These are phyloP conservation scores for Ophiostoma quercus DNA, from an alignment of 2,329 filamentous ascomycete genomes.

Conservation along the genomic window DNA sequence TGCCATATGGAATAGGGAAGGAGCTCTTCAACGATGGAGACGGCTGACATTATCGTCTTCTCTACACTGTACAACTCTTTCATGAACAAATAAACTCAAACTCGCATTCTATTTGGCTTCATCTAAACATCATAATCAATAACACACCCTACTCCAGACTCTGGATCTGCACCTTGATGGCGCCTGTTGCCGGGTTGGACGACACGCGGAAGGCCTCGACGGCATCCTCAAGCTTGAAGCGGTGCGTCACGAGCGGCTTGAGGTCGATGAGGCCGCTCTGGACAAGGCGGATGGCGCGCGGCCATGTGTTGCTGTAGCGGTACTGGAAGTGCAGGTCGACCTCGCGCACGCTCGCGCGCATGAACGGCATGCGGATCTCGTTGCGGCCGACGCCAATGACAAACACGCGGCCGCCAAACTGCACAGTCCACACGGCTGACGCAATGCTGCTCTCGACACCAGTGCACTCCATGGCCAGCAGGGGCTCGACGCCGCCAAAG, in stretches of 20 bases:
- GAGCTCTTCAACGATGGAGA: neutral
- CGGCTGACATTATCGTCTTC: no score
- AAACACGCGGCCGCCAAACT: conserved; percentile 96
- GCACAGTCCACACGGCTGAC: conserved; percentile 80
- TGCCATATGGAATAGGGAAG: neutral
- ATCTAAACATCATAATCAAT: neutral
- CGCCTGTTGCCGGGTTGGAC: conserved; percentile 71
- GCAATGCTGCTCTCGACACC: conserved; percentile 87
- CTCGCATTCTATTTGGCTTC: neutral
- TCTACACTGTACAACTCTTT: no score
- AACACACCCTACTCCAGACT: conserved; percentile 48
- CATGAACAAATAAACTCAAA: neutral
- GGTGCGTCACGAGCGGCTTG: conserved; percentile 78
- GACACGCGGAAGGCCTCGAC: conserved; percentile 86
- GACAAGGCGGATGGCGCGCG: conserved; percentile 80
- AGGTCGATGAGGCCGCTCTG: conserved; percentile 80
- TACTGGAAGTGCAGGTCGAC: conserved; percentile 97
- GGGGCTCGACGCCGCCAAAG: conserved; percentile 75
- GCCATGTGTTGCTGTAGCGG: conserved; percentile 94
- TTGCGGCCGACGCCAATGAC: conserved; percentile 93
- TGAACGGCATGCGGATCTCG: conserved; percentile 93
- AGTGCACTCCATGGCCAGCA: conserved; percentile 84
- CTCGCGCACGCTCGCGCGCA: conserved; percentile 84
- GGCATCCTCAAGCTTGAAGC: conserved; percentile 79
- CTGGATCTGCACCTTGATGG: conserved; percentile 97